These are phyloP conservation scores for Blastosporella zonata DNA, from an alignment of 1,284 basidiomycete species.

Conservation along the genomic window DNA sequence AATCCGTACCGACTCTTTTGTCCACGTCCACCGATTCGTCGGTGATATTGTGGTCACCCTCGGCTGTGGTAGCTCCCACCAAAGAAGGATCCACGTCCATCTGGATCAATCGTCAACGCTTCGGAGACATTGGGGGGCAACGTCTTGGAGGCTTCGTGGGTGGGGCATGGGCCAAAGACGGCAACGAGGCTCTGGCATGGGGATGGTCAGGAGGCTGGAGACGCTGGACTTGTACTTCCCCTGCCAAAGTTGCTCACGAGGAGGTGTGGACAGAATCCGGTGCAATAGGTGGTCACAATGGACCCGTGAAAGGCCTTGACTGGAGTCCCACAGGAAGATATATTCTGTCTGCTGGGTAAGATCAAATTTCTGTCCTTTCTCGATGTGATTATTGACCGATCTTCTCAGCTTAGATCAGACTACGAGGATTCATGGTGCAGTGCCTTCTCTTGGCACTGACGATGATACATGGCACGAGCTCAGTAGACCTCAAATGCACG, in stretches of 20 bases:
- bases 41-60: conserved; percentile 87
- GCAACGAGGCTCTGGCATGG: conserved; percentile 72
- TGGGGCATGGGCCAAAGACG: conserved; percentile 67
- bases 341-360: conserved; percentile 76
- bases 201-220: conserved; percentile 94
- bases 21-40: conserved; percentile 93
- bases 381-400: conserved; percentile 3
- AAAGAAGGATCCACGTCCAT: conserved; percentile 56
- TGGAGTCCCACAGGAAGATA: conserved; percentile 89
- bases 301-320: conserved; percentile 70
- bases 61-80: conserved; percentile 41
- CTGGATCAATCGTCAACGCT: conserved; percentile 87
- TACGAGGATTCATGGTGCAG: conserved; percentile 74
- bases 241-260: conserved; percentile 22
- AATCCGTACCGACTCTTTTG: conserved; percentile 55
- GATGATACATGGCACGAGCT: conserved; percentile 77
- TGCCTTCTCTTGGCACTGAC: conserved; percentile 31
- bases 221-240: conserved; percentile 59
- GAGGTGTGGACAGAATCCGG: conserved; percentile 72
- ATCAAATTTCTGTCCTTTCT: not conserved
- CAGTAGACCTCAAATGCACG: conserved; percentile 89
- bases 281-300: conserved; percentile 82
- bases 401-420: conserved; percentile 78
- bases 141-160: conserved; percentile 89
- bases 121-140: conserved; percentile 89